phyloP scores from a whole-genome alignment of 1,139 yeast genomes.

The Protomyces inundatus region DNA sequence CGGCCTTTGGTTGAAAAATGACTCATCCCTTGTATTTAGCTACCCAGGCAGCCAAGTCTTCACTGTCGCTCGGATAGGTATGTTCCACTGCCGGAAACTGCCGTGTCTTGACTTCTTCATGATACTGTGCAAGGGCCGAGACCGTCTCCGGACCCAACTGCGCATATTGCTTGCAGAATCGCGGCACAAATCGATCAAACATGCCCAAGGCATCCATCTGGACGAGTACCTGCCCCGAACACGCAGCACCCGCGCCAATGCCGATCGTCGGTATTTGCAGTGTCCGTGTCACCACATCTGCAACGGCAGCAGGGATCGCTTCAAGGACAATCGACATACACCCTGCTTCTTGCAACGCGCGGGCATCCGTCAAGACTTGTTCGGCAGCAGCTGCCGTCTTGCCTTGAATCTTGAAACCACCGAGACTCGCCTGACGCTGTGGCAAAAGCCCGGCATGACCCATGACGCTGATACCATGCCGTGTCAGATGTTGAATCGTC shows the following conservation, averaged over 20 bases:
- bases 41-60: conserved; percentile 1
- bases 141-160: conserved; percentile 51
- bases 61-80: conserved; percentile 46
- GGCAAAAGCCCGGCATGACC: conserved; percentile 94
- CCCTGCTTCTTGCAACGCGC: conserved; percentile 68
- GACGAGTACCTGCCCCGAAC: conserved; percentile 88
- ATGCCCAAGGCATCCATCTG: conserved; percentile 76
- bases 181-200: conserved; percentile 55
- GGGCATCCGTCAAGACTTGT: conserved; percentile 56
- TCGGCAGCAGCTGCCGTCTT: conserved; percentile 52
- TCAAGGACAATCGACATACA: conserved; percentile 72
- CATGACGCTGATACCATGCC: conserved; percentile 79
- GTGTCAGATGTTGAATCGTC: conserved; percentile 50
- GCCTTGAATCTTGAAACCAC: conserved; percentile 90
- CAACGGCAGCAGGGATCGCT: conserved; percentile 78
- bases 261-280: conserved; percentile 80
- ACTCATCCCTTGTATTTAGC: background rate
- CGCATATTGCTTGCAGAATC: conserved; percentile 70
- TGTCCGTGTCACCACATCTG: conserved; percentile 55
- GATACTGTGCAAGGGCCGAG: conserved; percentile 52
- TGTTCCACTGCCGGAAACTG: conserved; percentile 64
- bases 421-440: conserved; percentile 68
- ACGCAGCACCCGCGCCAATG: conserved; percentile 83
- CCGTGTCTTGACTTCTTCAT: conserved; percentile 51
- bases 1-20: conserved; percentile 40